These are phyloP conservation scores for Fagopyrum esculentum DNA, from an alignment of 148 eudicot species.

Conservation along the genomic window DNA sequence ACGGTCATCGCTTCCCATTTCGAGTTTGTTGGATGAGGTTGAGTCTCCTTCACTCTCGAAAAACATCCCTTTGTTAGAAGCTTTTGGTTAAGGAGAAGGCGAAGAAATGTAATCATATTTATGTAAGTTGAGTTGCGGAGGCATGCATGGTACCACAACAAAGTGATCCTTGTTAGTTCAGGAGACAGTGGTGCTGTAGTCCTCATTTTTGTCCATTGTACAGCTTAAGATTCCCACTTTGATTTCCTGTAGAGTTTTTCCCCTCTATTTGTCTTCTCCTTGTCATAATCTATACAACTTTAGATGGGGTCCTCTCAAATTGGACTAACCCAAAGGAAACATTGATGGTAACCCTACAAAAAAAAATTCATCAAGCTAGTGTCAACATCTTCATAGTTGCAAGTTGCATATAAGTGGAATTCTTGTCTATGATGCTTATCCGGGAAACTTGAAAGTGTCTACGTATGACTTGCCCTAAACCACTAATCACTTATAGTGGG, in stretches of 20 bases:
- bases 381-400: conserved; percentile 9
- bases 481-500: conserved; percentile 2
- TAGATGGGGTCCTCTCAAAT: conserved; percentile 17
- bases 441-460: background rate
- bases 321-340: conserved; percentile 9
- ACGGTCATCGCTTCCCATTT: conserved; percentile 10
- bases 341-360: conserved; percentile 4
- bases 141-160: background rate
- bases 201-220: conserved; percentile 32
- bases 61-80: conserved; percentile 14
- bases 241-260: conserved; percentile 14
- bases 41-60: conserved; percentile 13
- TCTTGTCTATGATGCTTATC: conserved; percentile 8
- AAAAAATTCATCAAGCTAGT: background rate
- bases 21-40: conserved; percentile 22
- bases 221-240: conserved; percentile 52
- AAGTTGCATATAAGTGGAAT: conserved; percentile 6
- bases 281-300: conserved; percentile 22
- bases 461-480: background rate
- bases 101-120: background rate
- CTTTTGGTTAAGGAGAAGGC: background rate
- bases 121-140: background rate
- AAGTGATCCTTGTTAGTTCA: conserved; percentile 25
- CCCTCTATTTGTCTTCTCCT: conserved; percentile 11
- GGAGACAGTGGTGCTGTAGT: conserved; percentile 32